These are phyloP conservation scores for Neonectria faginata DNA, from an alignment of 2,329 filamentous ascomycete genomes.

Conservation along the genomic window DNA sequence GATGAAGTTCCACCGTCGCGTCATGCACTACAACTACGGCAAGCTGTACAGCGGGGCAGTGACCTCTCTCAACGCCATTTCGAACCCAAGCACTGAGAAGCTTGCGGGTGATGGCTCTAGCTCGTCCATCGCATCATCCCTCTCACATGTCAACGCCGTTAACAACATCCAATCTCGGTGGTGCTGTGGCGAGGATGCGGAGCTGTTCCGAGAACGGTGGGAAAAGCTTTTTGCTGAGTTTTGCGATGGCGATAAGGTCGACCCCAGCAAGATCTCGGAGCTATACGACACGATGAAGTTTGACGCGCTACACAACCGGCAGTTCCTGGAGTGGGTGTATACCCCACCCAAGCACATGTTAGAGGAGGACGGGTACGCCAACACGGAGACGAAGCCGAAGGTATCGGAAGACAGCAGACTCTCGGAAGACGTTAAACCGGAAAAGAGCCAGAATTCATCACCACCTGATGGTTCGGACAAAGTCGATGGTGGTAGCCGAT, in stretches of 20 bases:
- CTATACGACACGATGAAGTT: conserved; percentile 99
- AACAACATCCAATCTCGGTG: conserved; percentile 86
- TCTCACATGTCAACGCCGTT: conserved; percentile 72
- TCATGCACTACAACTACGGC: conserved; percentile 94
- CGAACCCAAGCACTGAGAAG: conserved; percentile 63
- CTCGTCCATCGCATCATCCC: conserved; percentile 59
- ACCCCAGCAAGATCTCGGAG: conserved; percentile 98
- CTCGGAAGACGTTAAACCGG: conserved; percentile 53
- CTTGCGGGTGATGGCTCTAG: conserved; percentile 55
- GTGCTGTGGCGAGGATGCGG: conserved; percentile 96
- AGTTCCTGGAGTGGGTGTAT: conserved; percentile 97
- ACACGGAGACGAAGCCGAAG: conserved; percentile 57
- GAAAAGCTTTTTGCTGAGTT: conserved; percentile 98
- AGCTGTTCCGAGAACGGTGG: conserved; percentile 96
- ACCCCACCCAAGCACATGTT: conserved; percentile 85
- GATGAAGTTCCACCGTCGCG: conserved; percentile 96
- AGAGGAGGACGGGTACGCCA: conserved; percentile 67
- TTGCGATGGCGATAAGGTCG: conserved; percentile 95
- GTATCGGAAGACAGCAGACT: conserved; percentile 55
- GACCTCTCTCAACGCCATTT: conserved; percentile 70
- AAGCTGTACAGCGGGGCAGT: conserved; percentile 78
- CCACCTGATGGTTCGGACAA: conserved; percentile 54
- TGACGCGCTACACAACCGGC: conserved; percentile 94
- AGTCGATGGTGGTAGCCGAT: conserved; percentile 54
- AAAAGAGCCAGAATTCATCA: conserved; percentile 46